Base-by-base conservation (phyloP, 164 flowering plant genomes). In the Magnolia officinalis region DNA sequence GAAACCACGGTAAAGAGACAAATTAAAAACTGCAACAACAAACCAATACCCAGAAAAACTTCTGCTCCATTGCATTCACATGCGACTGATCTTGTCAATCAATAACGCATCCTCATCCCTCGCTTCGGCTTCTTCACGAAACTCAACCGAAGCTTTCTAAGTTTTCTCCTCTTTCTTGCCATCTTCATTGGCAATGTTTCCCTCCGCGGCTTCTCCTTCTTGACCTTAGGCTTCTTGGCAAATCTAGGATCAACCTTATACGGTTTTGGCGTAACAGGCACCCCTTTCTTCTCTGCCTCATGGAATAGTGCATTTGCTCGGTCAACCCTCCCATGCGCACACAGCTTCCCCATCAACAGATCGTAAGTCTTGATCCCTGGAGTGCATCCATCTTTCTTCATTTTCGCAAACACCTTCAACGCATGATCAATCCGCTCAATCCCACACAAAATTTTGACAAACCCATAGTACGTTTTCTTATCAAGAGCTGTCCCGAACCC, bases 351-450 rank as follows among this genome's bases (percentile, higher is more conserved):
- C 80, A 94, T 91, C 85, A 96, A 86, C 81, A 94, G 67, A 23
- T 93, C 95, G 71, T 91, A 94, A 9, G 93, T 89, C 82, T 87
- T 89, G 29, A 88, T 73, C 71, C 98, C 97, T 0, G 98, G 99
- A 8, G 78, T 70, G 63, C 89, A 87, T n/a, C 93, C 89, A 80
- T 92, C 95, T 65, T 80, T 77, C 81, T 96, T 96, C 98, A 96
- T 96, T 86, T 59, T 91, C n/a, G 70, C 81, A 73, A 96, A 94
- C 11, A 93, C 87, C 63, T 69, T 79, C 96, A 94, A 74, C 0
- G 99, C 98, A 81, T 94, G 99, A 81, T 92, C 96, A 79, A 96
- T 73, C 80, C 99, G 88, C 86, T 92, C 98, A 72, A 96, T 93
- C 66, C 99, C 99, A 79, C 98, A 94, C 82, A 94, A 80, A n/a